phyloP scores from a whole-genome alignment of 2,329 filamentous ascomycete genomes.

The Gaeumannomyces sp. region DNA sequence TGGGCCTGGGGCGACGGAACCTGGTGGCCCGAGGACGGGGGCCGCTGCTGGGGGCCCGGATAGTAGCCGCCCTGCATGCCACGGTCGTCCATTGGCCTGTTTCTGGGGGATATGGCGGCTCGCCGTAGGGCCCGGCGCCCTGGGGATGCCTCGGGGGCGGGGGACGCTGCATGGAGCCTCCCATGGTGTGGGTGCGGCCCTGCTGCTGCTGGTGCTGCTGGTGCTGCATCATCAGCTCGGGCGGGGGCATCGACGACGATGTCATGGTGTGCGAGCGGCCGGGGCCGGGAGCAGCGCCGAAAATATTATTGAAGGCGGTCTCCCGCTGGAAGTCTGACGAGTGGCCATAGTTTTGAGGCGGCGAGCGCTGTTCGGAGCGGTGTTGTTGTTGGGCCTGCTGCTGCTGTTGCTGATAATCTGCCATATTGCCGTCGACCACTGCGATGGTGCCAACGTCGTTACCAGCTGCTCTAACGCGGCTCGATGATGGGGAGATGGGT shows the following conservation, averaged over 20 bases:
- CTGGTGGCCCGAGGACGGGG: slow-evolving; percentile 43
- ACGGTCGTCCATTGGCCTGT: slow-evolving; percentile 32
- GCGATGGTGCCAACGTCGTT: slow-evolving; percentile 3
- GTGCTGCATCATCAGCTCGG: slow-evolving; percentile 44
- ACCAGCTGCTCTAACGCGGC: neutral
- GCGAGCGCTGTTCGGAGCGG: slow-evolving; percentile 20
- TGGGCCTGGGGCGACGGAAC: slow-evolving; percentile 37
- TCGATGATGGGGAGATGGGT: neutral
- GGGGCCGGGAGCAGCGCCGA: slow-evolving; percentile 76
- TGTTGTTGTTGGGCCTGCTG: slow-evolving; percentile 18
- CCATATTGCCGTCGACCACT: slow-evolving; percentile 33
- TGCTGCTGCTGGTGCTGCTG: slow-evolving; percentile 16
- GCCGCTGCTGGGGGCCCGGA: slow-evolving; percentile 39
- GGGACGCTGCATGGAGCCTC: slow-evolving; percentile 49
- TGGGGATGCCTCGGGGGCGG: slow-evolving; percentile 52
- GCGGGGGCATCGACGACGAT: slow-evolving; percentile 57
- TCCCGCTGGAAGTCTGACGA: slow-evolving; percentile 67
- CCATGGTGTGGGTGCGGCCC: slow-evolving; percentile 66
- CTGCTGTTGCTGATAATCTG: slow-evolving; percentile 52
- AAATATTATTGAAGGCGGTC: slow-evolving; percentile 94
- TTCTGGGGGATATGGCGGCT: slow-evolving; percentile 26
- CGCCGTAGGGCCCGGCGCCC: slow-evolving; percentile 29
- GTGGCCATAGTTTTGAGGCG: slow-evolving; percentile 43
- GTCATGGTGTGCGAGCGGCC: slow-evolving; percentile 96
- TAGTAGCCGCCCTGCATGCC: slow-evolving; percentile 37